A percentile compares a stretch with the other conserved stretches of the same genome.
Evolutionary conservation across 192 early-diverging fungal genomes (phyloP).

Genomic region (Coemansia sp.): DNA sequence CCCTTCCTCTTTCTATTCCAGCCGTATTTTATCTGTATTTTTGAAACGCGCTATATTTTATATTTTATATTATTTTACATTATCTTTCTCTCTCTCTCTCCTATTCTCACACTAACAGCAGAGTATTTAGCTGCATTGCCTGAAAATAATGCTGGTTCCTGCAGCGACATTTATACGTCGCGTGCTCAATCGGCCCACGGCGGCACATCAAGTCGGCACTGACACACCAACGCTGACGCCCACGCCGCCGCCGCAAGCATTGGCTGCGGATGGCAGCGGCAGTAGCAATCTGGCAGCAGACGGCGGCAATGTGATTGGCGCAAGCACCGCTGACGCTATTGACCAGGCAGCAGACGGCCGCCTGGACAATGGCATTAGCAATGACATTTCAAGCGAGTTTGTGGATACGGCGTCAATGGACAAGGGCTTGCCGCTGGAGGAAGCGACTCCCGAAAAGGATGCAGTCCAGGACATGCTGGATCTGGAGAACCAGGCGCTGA

Average conservation of each 20-base stretch:
- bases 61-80: no score
- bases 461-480: slow-evolving; percentile 18
- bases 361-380: neutral
- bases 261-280: neutral
- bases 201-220: neutral
- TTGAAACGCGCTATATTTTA: no score
- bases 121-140: slow-evolving; percentile 5
- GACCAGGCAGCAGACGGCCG: slow-evolving; percentile 10
- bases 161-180: slow-evolving; percentile 37
- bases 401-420: slow-evolving; percentile 36
- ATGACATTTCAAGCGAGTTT: slow-evolving; percentile 18
- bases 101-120: neutral
- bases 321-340: slow-evolving; percentile 5
- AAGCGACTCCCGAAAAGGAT: slow-evolving; percentile 27
- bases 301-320: neutral
- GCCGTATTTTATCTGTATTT: no score
- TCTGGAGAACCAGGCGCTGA: slow-evolving; percentile 13
- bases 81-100: neutral
- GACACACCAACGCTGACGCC: neutral
- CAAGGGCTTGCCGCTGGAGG: slow-evolving; percentile 27
- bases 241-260: slow-evolving; percentile 9
- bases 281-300: slow-evolving; percentile 1
- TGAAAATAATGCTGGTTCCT: slow-evolving; percentile 17
- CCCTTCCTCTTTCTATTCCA: no score
- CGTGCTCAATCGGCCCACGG: slow-evolving; percentile 36